These are phyloP conservation scores for Neurospora sp. DNA, from an alignment of 495 filamentous ascomycete genomes.

Conservation along the genomic window DNA sequence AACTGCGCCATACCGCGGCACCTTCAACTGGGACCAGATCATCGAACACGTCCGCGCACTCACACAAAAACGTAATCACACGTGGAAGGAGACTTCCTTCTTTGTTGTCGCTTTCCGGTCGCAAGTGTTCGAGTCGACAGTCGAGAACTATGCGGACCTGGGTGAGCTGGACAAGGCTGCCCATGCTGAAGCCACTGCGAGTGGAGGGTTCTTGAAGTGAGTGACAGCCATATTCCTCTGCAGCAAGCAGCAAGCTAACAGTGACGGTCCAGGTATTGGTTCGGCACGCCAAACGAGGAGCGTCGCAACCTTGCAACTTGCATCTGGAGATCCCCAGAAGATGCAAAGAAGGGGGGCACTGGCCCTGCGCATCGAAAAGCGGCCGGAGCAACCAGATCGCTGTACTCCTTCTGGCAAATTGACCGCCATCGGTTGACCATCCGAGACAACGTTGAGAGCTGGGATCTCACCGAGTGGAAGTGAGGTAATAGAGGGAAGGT, in stretches of 20 bases:
- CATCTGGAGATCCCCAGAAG: slow-evolving; percentile 60
- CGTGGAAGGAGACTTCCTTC: slow-evolving; percentile 57
- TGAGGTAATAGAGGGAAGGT: not conserved
- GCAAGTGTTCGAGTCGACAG: slow-evolving; percentile 48
- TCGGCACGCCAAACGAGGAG: slow-evolving; percentile 53
- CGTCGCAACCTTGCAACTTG: slow-evolving; percentile 67
- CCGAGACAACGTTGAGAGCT: slow-evolving; percentile 42
- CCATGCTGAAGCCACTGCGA: slow-evolving; percentile 64
- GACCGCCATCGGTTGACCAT: slow-evolving; percentile 54
- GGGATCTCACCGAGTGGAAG: slow-evolving; percentile 51
- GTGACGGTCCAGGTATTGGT: slow-evolving; percentile 55
- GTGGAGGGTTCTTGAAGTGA: slow-evolving; percentile 75
- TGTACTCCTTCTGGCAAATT: slow-evolving; percentile 53
- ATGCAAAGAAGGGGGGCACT: slow-evolving; percentile 56
- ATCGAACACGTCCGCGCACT: slow-evolving; percentile 43
- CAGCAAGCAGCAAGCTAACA: slow-evolving; percentile 1
- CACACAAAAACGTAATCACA: slow-evolving; percentile 31
- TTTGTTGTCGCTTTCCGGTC: slow-evolving; percentile 81
- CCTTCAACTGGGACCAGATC: slow-evolving; percentile 69
- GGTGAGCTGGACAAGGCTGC: slow-evolving; percentile 60
- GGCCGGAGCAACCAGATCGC: slow-evolving; percentile 34
- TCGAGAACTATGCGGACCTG: slow-evolving; percentile 43
- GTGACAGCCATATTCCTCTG: slow-evolving; percentile 15
- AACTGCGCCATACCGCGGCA: slow-evolving; percentile 58
- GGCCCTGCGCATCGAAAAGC: slow-evolving; percentile 49